Evolutionary conservation across 2,329 filamentous ascomycete genomes (phyloP).

Genomic region (Phyllosticta citrichinensis): DNA sequence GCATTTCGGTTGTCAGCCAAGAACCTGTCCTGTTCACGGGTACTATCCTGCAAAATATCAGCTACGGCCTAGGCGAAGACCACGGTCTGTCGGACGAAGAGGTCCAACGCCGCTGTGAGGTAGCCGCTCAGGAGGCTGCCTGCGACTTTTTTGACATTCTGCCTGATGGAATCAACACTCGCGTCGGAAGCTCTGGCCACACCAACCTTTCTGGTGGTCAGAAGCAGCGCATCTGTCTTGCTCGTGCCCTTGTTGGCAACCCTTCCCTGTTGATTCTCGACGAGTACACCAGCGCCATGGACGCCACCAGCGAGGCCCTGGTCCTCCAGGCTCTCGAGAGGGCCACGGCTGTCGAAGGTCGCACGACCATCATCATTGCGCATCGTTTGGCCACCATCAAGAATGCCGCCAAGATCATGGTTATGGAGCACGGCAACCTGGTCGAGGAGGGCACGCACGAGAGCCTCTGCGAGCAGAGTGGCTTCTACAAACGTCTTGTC

Average conservation of each 20-base stretch:
- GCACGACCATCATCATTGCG: slow-evolving; percentile 29
- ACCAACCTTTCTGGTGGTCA: slow-evolving; percentile 28
- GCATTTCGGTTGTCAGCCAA: slow-evolving; percentile 25
- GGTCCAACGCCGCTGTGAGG: slow-evolving; percentile 45
- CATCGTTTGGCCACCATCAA: slow-evolving; percentile 27
- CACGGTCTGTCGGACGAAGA: slow-evolving; percentile 38
- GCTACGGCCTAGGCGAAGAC: slow-evolving; percentile 29
- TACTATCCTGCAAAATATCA: slow-evolving; percentile 28
- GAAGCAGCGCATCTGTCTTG: slow-evolving; percentile 29
- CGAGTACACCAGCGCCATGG: slow-evolving; percentile 28
- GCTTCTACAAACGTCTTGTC: slow-evolving; percentile 24
- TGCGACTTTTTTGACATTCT: slow-evolving; percentile 43
- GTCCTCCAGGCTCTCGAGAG: slow-evolving; percentile 26
- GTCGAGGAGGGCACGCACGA: slow-evolving; percentile 25
- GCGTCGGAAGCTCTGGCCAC: slow-evolving; percentile 36
- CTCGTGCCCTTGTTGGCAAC: slow-evolving; percentile 24
- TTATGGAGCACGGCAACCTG: slow-evolving; percentile 24
- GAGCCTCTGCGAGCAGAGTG: slow-evolving; percentile 18
- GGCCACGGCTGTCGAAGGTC: slow-evolving; percentile 18
- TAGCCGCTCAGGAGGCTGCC: slow-evolving; percentile 52
- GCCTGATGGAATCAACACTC: slow-evolving; percentile 25
- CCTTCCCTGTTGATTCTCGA: slow-evolving; percentile 26
- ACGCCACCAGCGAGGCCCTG: slow-evolving; percentile 22
- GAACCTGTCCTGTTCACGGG: slow-evolving; percentile 24
- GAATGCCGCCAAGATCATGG: slow-evolving; percentile 27